These are phyloP conservation scores for Phialophora tarda DNA, from an alignment of 2,329 filamentous ascomycete genomes.

Conservation along the genomic window DNA sequence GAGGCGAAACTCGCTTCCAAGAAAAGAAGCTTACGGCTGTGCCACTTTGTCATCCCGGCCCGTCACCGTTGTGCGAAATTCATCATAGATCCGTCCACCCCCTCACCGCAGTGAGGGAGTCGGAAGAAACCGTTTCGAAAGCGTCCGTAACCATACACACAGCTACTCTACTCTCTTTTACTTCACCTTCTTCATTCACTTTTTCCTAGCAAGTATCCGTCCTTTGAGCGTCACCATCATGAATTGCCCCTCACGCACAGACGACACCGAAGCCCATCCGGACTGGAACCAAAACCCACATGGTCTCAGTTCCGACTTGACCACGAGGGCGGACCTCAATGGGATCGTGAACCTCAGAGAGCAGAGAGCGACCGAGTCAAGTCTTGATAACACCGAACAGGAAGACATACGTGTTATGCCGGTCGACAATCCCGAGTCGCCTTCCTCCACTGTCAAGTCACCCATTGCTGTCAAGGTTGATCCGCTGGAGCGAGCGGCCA, in stretches of 20 bases:
- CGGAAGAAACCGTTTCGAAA: conserved; percentile 23
- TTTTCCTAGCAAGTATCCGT: conserved; percentile 1
- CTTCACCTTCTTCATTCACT: conserved; percentile 9
- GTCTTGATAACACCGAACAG: conserved; percentile 28
- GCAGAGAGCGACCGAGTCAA: conserved; percentile 50
- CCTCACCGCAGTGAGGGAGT: conserved; percentile 11
- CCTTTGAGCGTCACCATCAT: conserved; percentile 48
- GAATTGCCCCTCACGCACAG: conserved; percentile 69
- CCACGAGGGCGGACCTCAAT: conserved; percentile 67
- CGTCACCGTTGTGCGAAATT: not conserved
- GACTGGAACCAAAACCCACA: conserved; percentile 68
- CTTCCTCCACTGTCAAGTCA: conserved; percentile 3
- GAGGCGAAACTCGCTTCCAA: conserved; percentile 10
- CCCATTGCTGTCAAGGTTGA: conserved; percentile 25
- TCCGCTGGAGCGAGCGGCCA: conserved; percentile 22
- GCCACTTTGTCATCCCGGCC: conserved; percentile 10
- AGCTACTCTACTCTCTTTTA: not conserved
- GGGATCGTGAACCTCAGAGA: conserved; percentile 63
- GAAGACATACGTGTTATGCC: conserved; percentile 22
- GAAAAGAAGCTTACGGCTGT: conserved; percentile 23
- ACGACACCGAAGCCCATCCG: conserved; percentile 59
- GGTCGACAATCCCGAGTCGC: conserved; percentile 15
- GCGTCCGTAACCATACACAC: not conserved
- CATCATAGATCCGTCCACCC: conserved; percentile 11
- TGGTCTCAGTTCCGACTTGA: conserved; percentile 63